Conservation (phyloP, 179 eudicot genomes). For the Amaranthus tricolor region DNA sequence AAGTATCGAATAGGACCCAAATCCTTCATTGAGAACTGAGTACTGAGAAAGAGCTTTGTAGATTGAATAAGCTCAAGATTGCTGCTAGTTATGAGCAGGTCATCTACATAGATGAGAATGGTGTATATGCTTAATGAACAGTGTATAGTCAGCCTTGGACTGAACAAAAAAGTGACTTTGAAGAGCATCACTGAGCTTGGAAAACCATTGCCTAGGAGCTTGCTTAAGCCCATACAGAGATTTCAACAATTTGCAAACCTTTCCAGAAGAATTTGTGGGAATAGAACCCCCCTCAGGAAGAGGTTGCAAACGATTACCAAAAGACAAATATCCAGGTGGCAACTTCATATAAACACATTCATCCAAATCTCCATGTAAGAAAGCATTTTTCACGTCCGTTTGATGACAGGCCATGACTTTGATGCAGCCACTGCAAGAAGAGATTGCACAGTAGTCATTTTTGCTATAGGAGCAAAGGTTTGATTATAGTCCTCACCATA, state of each 20-base stretch:
- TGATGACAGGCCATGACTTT: not conserved
- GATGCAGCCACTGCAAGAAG: not conserved
- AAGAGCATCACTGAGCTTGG: not conserved
- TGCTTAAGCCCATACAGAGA: not conserved
- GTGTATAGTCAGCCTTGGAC: not conserved
- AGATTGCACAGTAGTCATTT: not conserved
- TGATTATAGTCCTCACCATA: not conserved
- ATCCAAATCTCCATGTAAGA: too few species aligned
- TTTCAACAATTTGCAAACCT: not conserved
- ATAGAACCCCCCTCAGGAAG: not conserved
- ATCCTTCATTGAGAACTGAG: not conserved
- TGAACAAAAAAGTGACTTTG: not conserved
- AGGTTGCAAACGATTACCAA: not conserved
- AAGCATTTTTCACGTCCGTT: not conserved
- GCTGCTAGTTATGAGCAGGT: not conserved
- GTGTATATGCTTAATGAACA: not conserved
- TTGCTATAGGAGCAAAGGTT: not conserved
- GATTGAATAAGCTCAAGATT: not conserved
- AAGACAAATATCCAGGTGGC: not conserved
- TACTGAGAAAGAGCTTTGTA: not conserved
- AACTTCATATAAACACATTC: not conserved
- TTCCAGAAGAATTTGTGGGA: not conserved
- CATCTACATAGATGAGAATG: slow-evolving; percentile 3
- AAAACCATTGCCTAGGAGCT: not conserved
- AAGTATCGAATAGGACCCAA: not conserved